Evolutionary conservation across 495 filamentous ascomycete species (phyloP), one percentile per base, ranked within the genome.

Genomic region (Bombardia bombarda): DNA sequence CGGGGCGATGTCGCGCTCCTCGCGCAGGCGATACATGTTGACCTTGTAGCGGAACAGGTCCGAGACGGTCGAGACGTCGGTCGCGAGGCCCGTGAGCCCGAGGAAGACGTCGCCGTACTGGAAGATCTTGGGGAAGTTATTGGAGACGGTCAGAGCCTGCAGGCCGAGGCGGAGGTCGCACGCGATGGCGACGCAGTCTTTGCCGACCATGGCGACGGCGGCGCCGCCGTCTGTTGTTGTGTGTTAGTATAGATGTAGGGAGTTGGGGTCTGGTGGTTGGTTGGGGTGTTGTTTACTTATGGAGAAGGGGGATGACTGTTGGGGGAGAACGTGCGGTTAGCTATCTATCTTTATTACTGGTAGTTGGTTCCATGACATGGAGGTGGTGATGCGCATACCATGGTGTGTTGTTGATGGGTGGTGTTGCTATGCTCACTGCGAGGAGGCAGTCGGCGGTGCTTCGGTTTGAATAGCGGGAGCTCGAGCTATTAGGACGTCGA

Each of bases 41-140:
- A 95, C 88, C 74, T 98, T 98, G 77, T 92, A 96, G 57, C 92
- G 88, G 77, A 98, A 92, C 51, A 96, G 86, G 68, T 98, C 92
- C 46, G 83, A 84, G 49, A 98, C 92, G 47, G 93, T 96, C 25
- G 79, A 78, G 31, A 98, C 87, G 66, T 98, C 92, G 44, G 92
- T 97, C 19, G 93, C 92, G 18, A 98, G 84, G 22, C 92, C 92
- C 3, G 93, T 97, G 32, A 98, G 78, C 33, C 92, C 92, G n/a
- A 98, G 83, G 67, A 94, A 95, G 51, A 90, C 87, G 61, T 89
- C 84, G 60, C 87, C 89, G 75, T 94, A 96, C 64, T 84, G 78
- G 82, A 97, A 97, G 77, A 98, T 87, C 72, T 98, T 98, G 69
- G 92, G 92, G 78, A 95, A 97, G 82, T 96, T 95, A 80, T 97